Conservation (phyloP, 495 filamentous ascomycete species). For the Bacidia gigantensis region DNA sequence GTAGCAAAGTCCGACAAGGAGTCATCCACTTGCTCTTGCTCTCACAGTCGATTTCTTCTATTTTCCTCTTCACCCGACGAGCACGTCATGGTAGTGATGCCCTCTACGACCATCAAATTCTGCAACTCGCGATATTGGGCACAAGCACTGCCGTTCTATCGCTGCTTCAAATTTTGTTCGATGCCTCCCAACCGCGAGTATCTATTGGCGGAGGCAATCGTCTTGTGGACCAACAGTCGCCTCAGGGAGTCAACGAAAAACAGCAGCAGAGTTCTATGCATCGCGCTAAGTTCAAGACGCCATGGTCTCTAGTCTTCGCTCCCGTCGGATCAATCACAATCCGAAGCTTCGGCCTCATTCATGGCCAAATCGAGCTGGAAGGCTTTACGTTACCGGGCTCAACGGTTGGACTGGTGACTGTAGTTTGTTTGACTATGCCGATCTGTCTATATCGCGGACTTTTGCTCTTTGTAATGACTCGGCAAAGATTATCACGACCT, state of each 20-base stretch:
- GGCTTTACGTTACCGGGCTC: not conserved
- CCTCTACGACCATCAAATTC: not conserved
- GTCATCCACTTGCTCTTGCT: not conserved
- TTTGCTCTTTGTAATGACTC: not conserved
- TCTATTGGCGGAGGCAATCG: not conserved
- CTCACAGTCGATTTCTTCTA: not conserved
- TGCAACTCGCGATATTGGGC: not conserved
- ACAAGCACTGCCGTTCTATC: not conserved
- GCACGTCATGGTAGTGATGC: not conserved
- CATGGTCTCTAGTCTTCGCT: no score
- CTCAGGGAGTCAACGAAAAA: not conserved
- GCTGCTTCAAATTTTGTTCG: not conserved
- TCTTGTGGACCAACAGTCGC: not conserved
- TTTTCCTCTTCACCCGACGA: not conserved
- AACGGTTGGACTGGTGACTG: not conserved
- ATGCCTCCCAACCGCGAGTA: not conserved
- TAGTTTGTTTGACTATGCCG: not conserved
- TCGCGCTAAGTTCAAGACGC: no score
- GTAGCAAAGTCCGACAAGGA: not conserved
- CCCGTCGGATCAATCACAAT: no score
- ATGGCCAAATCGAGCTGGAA: not conserved
- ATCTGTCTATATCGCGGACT: not conserved
- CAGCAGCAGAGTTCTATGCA: not conserved
- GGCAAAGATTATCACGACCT: not conserved
- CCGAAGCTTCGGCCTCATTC: not conserved